These are phyloP conservation scores for Fusarium algeriense DNA, from an alignment of 2,329 filamentous ascomycete species.

Conservation along the genomic window DNA sequence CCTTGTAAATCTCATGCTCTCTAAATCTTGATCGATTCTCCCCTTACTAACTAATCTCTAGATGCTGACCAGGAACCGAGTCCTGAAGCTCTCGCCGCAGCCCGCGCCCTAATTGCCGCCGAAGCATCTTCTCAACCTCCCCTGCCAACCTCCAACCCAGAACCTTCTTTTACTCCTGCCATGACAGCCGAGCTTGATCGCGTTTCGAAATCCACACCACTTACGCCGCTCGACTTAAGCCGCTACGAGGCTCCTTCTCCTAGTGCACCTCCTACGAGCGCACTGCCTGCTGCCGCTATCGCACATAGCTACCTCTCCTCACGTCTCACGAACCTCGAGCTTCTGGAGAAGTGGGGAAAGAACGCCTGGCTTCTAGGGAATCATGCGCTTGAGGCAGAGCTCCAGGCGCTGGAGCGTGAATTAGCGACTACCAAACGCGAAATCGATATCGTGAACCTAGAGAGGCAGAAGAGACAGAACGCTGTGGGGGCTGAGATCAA, in stretches of 20 bases:
- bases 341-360: slow-evolving; percentile 86
- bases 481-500: slow-evolving; percentile 78
- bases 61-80: slow-evolving; percentile 85
- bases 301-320: slow-evolving; percentile 64
- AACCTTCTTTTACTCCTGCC: slow-evolving; percentile 72
- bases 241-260: slow-evolving; percentile 79
- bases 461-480: slow-evolving; percentile 77
- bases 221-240: slow-evolving; percentile 73
- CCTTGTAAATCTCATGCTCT: slow-evolving; percentile 70
- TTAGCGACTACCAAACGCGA: slow-evolving; percentile 75
- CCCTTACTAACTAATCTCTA: slow-evolving; percentile 54
- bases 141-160: slow-evolving; percentile 65
- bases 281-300: slow-evolving; percentile 68
- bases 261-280: slow-evolving; percentile 66
- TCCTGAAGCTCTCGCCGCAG: slow-evolving; percentile 70
- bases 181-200: slow-evolving; percentile 77
- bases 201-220: slow-evolving; percentile 60
- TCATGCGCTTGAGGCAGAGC: slow-evolving; percentile 78
- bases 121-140: slow-evolving; percentile 66
- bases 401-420: slow-evolving; percentile 76
- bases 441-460: slow-evolving; percentile 79
- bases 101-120: slow-evolving; percentile 75
- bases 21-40: neutral
- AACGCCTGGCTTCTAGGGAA: slow-evolving; percentile 94
- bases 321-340: slow-evolving; percentile 69